These are phyloP conservation scores for Posidonia oceanica DNA, from an alignment of 116 monocot species.

Conservation along the genomic window DNA sequence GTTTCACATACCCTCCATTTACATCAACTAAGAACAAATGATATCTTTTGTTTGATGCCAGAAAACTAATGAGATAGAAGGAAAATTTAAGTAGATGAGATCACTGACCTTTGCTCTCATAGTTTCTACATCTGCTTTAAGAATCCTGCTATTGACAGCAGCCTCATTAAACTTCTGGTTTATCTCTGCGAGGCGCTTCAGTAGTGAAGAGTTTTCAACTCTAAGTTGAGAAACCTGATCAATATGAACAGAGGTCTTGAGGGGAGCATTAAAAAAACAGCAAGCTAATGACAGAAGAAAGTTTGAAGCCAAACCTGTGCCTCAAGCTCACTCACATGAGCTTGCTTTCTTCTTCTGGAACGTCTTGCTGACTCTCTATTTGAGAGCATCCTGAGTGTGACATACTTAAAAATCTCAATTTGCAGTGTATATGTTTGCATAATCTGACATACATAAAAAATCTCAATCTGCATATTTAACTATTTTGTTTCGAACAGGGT, in stretches of 20 bases:
- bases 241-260: background rate
- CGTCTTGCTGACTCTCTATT: slow-evolving; percentile 94
- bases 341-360: slow-evolving; percentile 94
- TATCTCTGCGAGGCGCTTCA: slow-evolving; percentile 77
- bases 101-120: slow-evolving; percentile 77
- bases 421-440: background rate
- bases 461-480: background rate
- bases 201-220: slow-evolving; percentile 72
- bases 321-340: slow-evolving; percentile 82
- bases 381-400: slow-evolving; percentile 72
- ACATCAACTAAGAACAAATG: too few species aligned
- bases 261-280: background rate
- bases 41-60: too few species aligned
- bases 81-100: background rate
- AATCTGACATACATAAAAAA: background rate
- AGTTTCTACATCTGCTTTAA: slow-evolving; percentile 96
- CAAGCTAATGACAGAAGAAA: background rate
- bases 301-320: slow-evolving; percentile 41
- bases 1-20: too few species aligned
- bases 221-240: slow-evolving; percentile 76
- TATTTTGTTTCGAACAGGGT: background rate
- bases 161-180: slow-evolving; percentile 84
- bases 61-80: too few species aligned
- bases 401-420: slow-evolving; percentile 7
- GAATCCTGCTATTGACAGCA: slow-evolving; percentile 76